These are phyloP conservation scores for Lachancea cidri DNA, from an alignment of 805 yeast species.

Conservation along the genomic window DNA sequence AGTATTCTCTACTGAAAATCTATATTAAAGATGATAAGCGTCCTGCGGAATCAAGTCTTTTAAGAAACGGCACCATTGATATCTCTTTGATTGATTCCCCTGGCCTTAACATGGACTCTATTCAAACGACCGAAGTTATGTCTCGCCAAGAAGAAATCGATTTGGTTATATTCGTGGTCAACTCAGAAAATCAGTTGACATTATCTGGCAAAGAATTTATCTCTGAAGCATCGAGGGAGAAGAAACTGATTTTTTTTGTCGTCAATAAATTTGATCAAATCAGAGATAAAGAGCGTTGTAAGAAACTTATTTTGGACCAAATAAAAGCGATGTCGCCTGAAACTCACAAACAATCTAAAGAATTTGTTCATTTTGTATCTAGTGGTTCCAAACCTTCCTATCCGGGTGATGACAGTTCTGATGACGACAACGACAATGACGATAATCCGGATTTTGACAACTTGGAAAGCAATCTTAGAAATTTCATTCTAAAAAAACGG, in stretches of 20 bases:
- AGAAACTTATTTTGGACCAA: constrained; percentile 71
- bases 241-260: constrained; percentile 87
- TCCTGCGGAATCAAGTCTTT: constrained; percentile 63
- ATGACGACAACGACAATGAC: constrained; percentile 30
- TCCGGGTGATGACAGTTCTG: constrained; percentile 36
- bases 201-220: constrained; percentile 92
- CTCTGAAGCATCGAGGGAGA: constrained; percentile 83
- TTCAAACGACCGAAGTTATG: constrained; percentile 90
- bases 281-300: constrained; percentile 74
- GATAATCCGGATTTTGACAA: constrained; percentile 68
- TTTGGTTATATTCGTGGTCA: constrained; percentile 90
- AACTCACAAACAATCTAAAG: constrained; percentile 80
- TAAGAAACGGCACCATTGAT: constrained; percentile 87
- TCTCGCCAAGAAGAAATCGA: constrained; percentile 97
- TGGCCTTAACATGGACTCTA: constrained; percentile 88
- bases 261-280: constrained; percentile 90
- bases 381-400: constrained; percentile 44
- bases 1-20: constrained; percentile 67
- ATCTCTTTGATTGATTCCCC: constrained; percentile 95
- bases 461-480: constrained; percentile 77
- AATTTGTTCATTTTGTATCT: constrained; percentile 90
- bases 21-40: constrained; percentile 65
- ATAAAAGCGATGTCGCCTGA: constrained; percentile 83
- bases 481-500: constrained; percentile 83
- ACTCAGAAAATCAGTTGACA: constrained; percentile 94